These are phyloP conservation scores for Colletotrichum eleusines DNA, from an alignment of 2,329 filamentous ascomycete species.

Conservation along the genomic window DNA sequence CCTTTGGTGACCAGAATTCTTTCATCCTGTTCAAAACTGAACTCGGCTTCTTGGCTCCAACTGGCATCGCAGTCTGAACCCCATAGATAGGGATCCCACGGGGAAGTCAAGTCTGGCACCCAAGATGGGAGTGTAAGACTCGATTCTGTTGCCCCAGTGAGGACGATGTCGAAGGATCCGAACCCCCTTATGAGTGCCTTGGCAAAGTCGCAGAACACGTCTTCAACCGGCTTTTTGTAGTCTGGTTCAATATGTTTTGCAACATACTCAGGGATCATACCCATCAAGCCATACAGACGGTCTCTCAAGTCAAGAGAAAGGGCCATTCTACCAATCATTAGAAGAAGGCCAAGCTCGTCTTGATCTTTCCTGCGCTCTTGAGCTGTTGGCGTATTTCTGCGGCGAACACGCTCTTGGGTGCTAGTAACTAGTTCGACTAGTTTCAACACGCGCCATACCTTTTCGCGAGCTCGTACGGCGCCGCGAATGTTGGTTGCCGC, in stretches of 20 bases:
- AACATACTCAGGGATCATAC: constrained; percentile 32
- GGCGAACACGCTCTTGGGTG: constrained; percentile 26
- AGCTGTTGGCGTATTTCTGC: constrained; percentile 1
- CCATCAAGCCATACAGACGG: constrained; percentile 30
- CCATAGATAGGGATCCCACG: constrained; percentile 33
- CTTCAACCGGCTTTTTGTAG: constrained; percentile 16
- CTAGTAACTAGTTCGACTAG: constrained; percentile 22
- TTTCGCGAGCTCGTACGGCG: constrained; percentile 26
- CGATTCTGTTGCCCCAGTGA: constrained; percentile 25
- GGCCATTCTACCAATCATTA: constrained; percentile 30
- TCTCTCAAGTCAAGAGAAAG: constrained; percentile 27
- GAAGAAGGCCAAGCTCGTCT: constrained; percentile 23
- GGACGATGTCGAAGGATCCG: constrained; percentile 24
- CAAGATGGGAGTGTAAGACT: constrained; percentile 21
- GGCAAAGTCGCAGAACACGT: constrained; percentile 31
- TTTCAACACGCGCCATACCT: constrained; percentile 31
- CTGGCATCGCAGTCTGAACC: constrained; percentile 29
- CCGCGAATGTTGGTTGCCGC: constrained; percentile 14
- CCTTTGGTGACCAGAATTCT: constrained; percentile 1
- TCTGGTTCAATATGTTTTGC: constrained; percentile 22
- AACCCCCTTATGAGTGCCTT: constrained; percentile 23
- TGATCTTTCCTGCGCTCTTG: constrained; percentile 22
- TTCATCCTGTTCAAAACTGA: neutral
- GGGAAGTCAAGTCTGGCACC: constrained; percentile 31
- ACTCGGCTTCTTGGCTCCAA: constrained; percentile 26